Evolutionary conservation across 495 filamentous ascomycete genomes (phyloP).

Genomic region (Penicillium cataractarum): DNA sequence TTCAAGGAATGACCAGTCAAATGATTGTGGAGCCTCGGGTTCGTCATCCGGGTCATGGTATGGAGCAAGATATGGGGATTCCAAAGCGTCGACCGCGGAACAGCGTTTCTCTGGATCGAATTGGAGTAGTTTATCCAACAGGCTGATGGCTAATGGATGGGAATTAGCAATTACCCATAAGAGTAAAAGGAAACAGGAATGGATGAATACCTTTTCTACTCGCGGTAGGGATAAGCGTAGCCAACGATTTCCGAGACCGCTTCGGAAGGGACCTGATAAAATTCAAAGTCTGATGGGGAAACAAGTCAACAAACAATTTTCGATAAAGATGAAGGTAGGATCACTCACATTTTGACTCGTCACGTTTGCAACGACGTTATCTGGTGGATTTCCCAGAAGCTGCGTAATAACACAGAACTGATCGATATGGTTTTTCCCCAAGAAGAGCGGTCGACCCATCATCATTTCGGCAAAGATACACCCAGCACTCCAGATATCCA

Average conservation of each 20-base stretch:
- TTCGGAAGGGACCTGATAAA: slow-evolving; percentile 96
- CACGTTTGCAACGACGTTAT: slow-evolving; percentile 94
- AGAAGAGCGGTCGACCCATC: slow-evolving; percentile 94
- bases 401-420: slow-evolving; percentile 99
- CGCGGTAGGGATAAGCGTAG: slow-evolving; percentile 88
- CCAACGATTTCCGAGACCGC: slow-evolving; percentile 82
- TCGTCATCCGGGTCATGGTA: slow-evolving; percentile 98
- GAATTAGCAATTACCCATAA: slow-evolving; percentile 12
- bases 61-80: slow-evolving; percentile 87
- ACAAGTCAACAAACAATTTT: not conserved
- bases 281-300: slow-evolving; percentile 71
- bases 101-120: slow-evolving; percentile 91
- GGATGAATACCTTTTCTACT: slow-evolving; percentile 70
- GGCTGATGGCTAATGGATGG: slow-evolving; percentile 68
- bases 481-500: slow-evolving; percentile 98
- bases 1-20: slow-evolving; percentile 99
- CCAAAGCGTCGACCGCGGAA: slow-evolving; percentile 76
- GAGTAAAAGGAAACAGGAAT: not conserved
- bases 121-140: slow-evolving; percentile 93
- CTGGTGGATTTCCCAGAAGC: slow-evolving; percentile 88
- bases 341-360: slow-evolving; percentile 88
- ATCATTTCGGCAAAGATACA: slow-evolving; percentile 99
- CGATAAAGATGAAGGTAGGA: not conserved
- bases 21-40: slow-evolving; percentile 89
- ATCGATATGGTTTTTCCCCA: slow-evolving; percentile 97